Evolutionary conservation across 164 flowering plant species (phyloP), one percentile per base, ranked within the genome.

Genomic region (Vitis amurensis): DNA sequence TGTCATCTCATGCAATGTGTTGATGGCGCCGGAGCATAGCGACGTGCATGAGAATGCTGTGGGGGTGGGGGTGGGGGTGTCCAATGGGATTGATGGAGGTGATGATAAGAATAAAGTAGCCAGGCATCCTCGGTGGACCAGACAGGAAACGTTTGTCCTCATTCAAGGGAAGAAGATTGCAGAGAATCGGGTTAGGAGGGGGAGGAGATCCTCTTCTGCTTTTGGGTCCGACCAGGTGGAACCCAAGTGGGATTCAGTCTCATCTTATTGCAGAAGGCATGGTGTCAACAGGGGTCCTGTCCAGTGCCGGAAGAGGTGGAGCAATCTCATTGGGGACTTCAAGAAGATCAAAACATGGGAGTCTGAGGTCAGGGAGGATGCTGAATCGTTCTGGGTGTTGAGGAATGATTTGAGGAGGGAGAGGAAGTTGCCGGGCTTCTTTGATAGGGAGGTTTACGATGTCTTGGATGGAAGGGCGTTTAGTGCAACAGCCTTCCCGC

Each of bases 301-400:
- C 8, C 97, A 91, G 74, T 91, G 94, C 80, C 74, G 88, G 70
- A 91, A 89, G 75, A 49, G 97, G 63, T 89, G 91, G 97, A 82
- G 94, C 70, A 91, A 89, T 55, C 75, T 91, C 47, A 76, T 82
- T n/a, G 84, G 89, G 3, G 92, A 89, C 59, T 91, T 70, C 68
- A 87, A 77, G 86, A 91, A 87, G 76, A 84, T 91, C 13, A 89
- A 83, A 47, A 78, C 73, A 15, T 91, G 92, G 91, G 94, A 91
- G 57, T 71, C 82, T 14, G 67, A 67, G 76, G 63, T 64, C 1
- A 10, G 2, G 48, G 86, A 76, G 0, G 85, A 74, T 31, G 55
- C 58, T 0, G 89, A 88, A 4, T 88, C 92, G 12, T 91, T 85
- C 62, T 91, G 94, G 94, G 60, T 71, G 27, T 87, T 86, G 91